phyloP scores from a whole-genome alignment of 305 asterid species.

The Fraxinus paxiana region DNA sequence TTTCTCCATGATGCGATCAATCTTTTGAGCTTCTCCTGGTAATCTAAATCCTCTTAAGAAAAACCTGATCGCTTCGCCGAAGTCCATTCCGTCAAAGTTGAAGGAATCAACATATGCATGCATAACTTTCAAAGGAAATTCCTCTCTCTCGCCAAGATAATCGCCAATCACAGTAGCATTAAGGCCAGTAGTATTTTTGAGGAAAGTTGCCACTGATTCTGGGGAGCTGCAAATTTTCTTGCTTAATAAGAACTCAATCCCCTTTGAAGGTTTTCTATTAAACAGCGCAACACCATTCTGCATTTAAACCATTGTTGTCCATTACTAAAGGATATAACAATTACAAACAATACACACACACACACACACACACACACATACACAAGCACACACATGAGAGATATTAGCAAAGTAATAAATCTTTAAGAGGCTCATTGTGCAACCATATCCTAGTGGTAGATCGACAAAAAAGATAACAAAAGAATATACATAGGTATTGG shows the following conservation, averaged over 20 bases:
- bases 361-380: not conserved
- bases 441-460: constrained; percentile 14
- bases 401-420: constrained; percentile 3
- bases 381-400: not conserved
- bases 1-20: constrained; percentile 97
- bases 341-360: not conserved
- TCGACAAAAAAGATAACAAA: not conserved
- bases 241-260: constrained; percentile 80
- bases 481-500: not conserved
- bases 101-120: constrained; percentile 99
- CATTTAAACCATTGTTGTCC: constrained; percentile 37
- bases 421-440: constrained; percentile 16
- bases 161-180: constrained; percentile 91
- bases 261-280: constrained; percentile 93
- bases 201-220: constrained; percentile 83
- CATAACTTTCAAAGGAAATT: constrained; percentile 89
- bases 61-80: constrained; percentile 92
- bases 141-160: constrained; percentile 96
- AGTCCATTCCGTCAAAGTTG: constrained; percentile 79
- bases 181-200: constrained; percentile 81
- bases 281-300: constrained; percentile 94
- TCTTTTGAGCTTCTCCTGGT: constrained; percentile 99
- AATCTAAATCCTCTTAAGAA: constrained; percentile 91
- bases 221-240: constrained; percentile 77
- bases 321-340: constrained; percentile 25